Conservation (phyloP, 73 alveolate species). For the Tetrahymena thermophila region DNA sequence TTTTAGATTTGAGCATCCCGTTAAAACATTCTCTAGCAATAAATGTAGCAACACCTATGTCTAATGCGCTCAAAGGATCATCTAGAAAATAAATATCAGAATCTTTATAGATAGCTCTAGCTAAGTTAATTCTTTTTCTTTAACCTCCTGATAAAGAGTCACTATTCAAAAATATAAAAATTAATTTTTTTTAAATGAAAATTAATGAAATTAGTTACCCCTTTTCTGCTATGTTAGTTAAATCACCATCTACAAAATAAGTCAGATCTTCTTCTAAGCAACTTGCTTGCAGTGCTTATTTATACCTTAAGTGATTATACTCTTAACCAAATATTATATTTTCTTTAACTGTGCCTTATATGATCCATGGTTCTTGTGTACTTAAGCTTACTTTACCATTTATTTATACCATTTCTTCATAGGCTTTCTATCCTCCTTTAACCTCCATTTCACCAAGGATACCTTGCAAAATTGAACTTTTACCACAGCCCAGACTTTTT, state of each 20-base stretch:
- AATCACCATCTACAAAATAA: slow-evolving; percentile 65
- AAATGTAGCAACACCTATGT: slow-evolving; percentile 1
- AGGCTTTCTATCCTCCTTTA: slow-evolving; percentile 28
- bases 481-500: slow-evolving; percentile 13
- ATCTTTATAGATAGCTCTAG: slow-evolving; percentile 63
- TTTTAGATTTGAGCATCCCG: slow-evolving; percentile 9
- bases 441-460: slow-evolving; percentile 8
- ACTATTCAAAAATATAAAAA: slow-evolving; percentile 54
- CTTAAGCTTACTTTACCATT: slow-evolving; percentile 52
- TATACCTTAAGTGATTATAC: slow-evolving; percentile 66
- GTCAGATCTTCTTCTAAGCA: slow-evolving; percentile 75
- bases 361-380: slow-evolving; percentile 85
- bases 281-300: slow-evolving; percentile 62
- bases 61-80: slow-evolving; percentile 50
- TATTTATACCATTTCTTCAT: slow-evolving; percentile 7
- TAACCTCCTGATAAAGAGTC: slow-evolving; percentile 60
- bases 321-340: slow-evolving; percentile 71
- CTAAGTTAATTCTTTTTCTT: slow-evolving; percentile 58
- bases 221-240: slow-evolving; percentile 90
- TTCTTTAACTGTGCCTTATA: slow-evolving; percentile 72
- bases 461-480: slow-evolving; percentile 3
- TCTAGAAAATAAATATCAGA: slow-evolving; percentile 65
- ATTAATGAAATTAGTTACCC: slow-evolving; percentile 52
- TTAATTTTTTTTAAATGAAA: slow-evolving; percentile 67
- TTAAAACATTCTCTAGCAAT: slow-evolving; percentile 10